These are phyloP conservation scores for Babesia ovis DNA, from an alignment of 169 alveolate species.

Conservation along the genomic window DNA sequence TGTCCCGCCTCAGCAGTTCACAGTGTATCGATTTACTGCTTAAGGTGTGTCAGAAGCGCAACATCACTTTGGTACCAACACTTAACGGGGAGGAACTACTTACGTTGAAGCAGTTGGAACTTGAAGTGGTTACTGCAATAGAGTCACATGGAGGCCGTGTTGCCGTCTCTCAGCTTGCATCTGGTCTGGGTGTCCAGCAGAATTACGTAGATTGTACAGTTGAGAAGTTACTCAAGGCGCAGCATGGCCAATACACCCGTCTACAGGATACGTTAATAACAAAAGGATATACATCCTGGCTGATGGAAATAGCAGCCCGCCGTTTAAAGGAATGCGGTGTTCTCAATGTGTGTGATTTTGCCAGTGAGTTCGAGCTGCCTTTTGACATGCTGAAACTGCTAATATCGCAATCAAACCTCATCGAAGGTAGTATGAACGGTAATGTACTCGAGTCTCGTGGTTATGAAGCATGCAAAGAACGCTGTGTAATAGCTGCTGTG, in stretches of 20 bases:
- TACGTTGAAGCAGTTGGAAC: constrained; percentile 55
- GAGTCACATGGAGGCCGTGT: constrained; percentile 53
- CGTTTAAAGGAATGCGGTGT: constrained; percentile 64
- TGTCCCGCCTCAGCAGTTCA: constrained; percentile 44
- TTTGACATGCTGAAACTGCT: constrained; percentile 39
- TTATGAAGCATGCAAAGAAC: constrained; percentile 47
- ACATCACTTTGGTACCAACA: constrained; percentile 45
- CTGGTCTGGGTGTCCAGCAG: constrained; percentile 45
- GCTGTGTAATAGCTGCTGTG: constrained; percentile 49
- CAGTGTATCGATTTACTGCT: constrained; percentile 68
- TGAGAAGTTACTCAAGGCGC: constrained; percentile 20
- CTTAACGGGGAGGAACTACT: constrained; percentile 51
- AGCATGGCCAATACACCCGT: background rate
- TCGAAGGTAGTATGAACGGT: constrained; percentile 57
- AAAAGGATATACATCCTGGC: constrained; percentile 19
- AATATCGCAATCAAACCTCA: constrained; percentile 12
- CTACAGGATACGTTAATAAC: constrained; percentile 53
- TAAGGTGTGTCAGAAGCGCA: constrained; percentile 54
- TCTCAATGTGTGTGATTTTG: constrained; percentile 41
- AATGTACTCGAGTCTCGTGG: constrained; percentile 39
- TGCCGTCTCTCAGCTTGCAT: constrained; percentile 41
- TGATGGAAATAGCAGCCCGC: constrained; percentile 35
- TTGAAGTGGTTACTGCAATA: constrained; percentile 30
- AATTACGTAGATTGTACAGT: constrained; percentile 52
- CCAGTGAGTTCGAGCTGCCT: constrained; percentile 63